Base-by-base conservation (phyloP, 2,329 filamentous ascomycete species). In the Coniochaeta pulveracea region DNA sequence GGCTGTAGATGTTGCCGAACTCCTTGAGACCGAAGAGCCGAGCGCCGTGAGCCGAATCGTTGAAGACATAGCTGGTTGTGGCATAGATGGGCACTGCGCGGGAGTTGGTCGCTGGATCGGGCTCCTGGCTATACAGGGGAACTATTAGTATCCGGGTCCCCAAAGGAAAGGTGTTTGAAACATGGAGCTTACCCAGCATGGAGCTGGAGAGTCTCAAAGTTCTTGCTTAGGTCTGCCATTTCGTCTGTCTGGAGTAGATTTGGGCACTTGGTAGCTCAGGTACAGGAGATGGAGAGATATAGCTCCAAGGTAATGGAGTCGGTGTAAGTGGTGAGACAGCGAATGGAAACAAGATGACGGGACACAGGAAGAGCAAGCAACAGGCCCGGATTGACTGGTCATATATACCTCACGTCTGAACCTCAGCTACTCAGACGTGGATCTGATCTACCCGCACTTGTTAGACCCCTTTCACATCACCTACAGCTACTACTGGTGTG, bases 11-110 rank as follows among this genome's bases (percentile, higher is more conserved):
- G 63, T 96, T 96, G 60, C 88, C 91, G 49, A 85, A 82, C 62
- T 96, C 86, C 65, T 96, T 93, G 58, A 98, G 83, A 53, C 85
- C 84, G 54, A 98, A 98, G 26, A 98, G 79, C 56, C 86, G 79
- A 36, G 91, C 91, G 40, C 85, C 91, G 51, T 96, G 91, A 32
- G 86, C 89, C 33, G 85, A 94, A 64, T 96, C 85, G 73, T 96
- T 81, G 73, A 98, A 98, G 34, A 76, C 76, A 60, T 68, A 98
- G 50, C 85, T 94, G n/a, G 80, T 89, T 5, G 88, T 88, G 10
- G 89, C 86, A 55, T 96, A 96, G 54, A 98, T 96, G 34, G 91
- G 91, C 7, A 95, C 86, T 29, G 89, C 91, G 48, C 91, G 77
- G 17, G 91, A 72, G 39, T 93, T 89, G 40, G 89, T 94, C 3